These are phyloP conservation scores for Hypoxylon intermedium DNA, from an alignment of 495 filamentous ascomycete genomes.

Conservation along the genomic window DNA sequence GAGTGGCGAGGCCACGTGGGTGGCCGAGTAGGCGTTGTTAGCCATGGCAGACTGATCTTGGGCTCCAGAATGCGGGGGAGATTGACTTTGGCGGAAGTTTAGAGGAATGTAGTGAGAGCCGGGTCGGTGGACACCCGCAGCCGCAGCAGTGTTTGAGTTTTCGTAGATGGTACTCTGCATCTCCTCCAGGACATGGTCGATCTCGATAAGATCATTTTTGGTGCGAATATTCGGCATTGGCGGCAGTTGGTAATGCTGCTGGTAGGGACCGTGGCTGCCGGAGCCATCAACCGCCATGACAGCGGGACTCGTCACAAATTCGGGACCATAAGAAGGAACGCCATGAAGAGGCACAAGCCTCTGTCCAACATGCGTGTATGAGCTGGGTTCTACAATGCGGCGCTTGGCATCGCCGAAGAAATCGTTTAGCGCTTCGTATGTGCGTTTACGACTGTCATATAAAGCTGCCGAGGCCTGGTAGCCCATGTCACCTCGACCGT, in stretches of 20 bases:
- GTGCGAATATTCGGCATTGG: constrained; percentile 85
- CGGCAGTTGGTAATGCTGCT: constrained; percentile 78
- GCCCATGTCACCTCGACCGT: constrained; percentile 52
- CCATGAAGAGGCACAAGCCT: constrained; percentile 76
- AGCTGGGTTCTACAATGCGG: constrained; percentile 82
- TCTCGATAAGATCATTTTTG: constrained; percentile 88
- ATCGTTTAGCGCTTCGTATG: constrained; percentile 86
- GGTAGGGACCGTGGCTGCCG: constrained; percentile 59
- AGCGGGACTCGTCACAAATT: constrained; percentile 65
- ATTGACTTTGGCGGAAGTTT: constrained; percentile 74
- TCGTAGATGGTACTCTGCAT: constrained; percentile 95
- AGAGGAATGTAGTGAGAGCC: constrained; percentile 53
- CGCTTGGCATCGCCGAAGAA: constrained; percentile 93
- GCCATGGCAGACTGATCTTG: constrained; percentile 55
- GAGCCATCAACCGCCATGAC: constrained; percentile 59
- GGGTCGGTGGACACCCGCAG: constrained; percentile 74
- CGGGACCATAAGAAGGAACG: constrained; percentile 67
- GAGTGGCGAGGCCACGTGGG: constrained; percentile 65
- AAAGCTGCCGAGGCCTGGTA: constrained; percentile 57
- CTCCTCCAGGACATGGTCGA: constrained; percentile 92
- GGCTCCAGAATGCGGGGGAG: constrained; percentile 66
- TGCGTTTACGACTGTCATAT: constrained; percentile 77
- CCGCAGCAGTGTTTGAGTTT: constrained; percentile 77
- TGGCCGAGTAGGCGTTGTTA: constrained; percentile 56
- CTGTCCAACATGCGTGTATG: constrained; percentile 81